Conservation (phyloP, 2,329 filamentous ascomycete genomes). For the Hymenoscyphus scutula region DNA sequence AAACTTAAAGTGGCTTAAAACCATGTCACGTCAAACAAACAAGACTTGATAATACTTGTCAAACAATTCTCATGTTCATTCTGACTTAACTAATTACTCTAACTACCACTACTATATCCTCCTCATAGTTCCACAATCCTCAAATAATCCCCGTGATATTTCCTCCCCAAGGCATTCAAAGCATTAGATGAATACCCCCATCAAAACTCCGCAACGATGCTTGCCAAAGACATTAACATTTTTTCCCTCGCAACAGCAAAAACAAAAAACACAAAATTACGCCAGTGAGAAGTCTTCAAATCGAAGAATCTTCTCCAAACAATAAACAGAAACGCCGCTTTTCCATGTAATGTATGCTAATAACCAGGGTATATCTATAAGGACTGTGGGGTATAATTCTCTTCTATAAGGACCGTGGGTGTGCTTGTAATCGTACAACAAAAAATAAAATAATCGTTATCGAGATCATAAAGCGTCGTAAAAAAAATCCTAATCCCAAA, state of each 20-base stretch:
- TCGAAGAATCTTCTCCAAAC: not conserved
- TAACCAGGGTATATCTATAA: slow-evolving; percentile 29
- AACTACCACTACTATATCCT: not conserved
- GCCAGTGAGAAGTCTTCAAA: not conserved
- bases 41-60: not conserved
- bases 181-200: slow-evolving; percentile 1
- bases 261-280: not conserved
- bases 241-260: not conserved
- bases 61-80: slow-evolving; percentile 4
- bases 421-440: slow-evolving; percentile 35
- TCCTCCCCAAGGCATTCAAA: not conserved
- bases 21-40: not conserved
- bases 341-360: slow-evolving; percentile 25
- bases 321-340: slow-evolving; percentile 26
- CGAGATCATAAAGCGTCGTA: slow-evolving; percentile 31
- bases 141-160: not conserved
- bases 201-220: no score
- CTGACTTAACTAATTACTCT: not conserved
- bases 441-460: slow-evolving; percentile 27
- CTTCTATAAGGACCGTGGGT: slow-evolving; percentile 5
- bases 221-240: slow-evolving; percentile 6
- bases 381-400: slow-evolving; percentile 28
- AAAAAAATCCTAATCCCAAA: slow-evolving; percentile 11
- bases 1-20: no score
- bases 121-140: not conserved